Conservation (phyloP, 305 asterid species). For the Fraxinus sp. region DNA sequence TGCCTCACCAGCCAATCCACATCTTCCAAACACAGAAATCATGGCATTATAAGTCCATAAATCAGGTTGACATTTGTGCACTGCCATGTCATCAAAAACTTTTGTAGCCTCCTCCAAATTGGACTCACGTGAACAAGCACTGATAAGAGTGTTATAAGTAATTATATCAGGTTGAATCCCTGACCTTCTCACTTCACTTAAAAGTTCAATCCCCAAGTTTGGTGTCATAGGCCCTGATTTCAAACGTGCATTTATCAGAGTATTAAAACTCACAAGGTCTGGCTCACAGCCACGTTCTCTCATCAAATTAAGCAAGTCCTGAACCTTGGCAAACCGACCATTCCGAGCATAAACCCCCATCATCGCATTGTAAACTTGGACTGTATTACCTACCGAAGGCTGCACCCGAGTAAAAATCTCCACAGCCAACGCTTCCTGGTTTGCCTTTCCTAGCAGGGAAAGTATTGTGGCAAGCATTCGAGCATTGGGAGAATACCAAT, state of each 20-base stretch:
- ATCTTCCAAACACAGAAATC: slow-evolving; percentile 87
- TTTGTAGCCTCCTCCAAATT: slow-evolving; percentile 78
- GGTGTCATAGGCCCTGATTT: slow-evolving; percentile 67
- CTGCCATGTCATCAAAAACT: slow-evolving; percentile 73
- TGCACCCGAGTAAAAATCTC: slow-evolving; percentile 74
- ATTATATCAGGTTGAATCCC: slow-evolving; percentile 83
- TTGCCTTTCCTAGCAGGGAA: slow-evolving; percentile 84
- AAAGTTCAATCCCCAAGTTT: slow-evolving; percentile 62
- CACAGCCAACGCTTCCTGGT: slow-evolving; percentile 79
- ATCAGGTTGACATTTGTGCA: slow-evolving; percentile 73
- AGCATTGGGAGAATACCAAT: slow-evolving; percentile 82
- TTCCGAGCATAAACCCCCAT: slow-evolving; percentile 94
- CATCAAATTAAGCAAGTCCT: slow-evolving; percentile 78
- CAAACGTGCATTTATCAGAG: slow-evolving; percentile 81
- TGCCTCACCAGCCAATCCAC: slow-evolving; percentile 74
- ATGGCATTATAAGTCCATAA: slow-evolving; percentile 95
- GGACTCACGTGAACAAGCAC: slow-evolving; percentile 86
- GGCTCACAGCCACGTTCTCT: slow-evolving; percentile 80
- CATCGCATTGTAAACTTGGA: slow-evolving; percentile 91
- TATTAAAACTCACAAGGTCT: slow-evolving; percentile 89
- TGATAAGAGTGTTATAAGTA: slow-evolving; percentile 83
- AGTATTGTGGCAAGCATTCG: slow-evolving; percentile 89
- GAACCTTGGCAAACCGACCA: slow-evolving; percentile 67
- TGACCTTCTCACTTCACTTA: slow-evolving; percentile 71
- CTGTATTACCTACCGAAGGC: slow-evolving; percentile 51